Base-by-base conservation (phyloP, 345 rosid species). In the Camelina hispida region DNA sequence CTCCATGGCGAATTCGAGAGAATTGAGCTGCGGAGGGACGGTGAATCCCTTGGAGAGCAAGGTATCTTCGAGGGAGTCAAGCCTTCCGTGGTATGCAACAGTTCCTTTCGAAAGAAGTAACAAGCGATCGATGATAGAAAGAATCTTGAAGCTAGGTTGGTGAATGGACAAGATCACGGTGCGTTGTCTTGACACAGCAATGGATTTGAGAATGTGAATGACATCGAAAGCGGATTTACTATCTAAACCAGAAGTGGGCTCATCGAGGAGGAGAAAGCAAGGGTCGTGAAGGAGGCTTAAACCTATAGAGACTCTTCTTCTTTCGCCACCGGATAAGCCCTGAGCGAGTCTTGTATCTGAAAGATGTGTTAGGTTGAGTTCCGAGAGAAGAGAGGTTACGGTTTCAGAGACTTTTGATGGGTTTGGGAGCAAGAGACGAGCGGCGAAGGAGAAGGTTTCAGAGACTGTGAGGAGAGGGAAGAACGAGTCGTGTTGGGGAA, bases 81-180 rank as follows among this genome's bases (percentile, higher is more conserved):
- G 71, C 1, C 80, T 82, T 14, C 98, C 98, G 3, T 89, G 90
- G 69, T 91, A 95, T 23, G 89, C 85, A 2, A 94, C 91, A 6
- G 79, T 70, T 66, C 98, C 98, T 74, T 85, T 91, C 7, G 88
- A 83, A 14, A 94, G 80, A 79, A 94, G 62, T 40, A 94, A 82
- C 57, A 94, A 46, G 20, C 79, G 74, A 65, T 91, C 91, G 7
- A 94, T 91, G 30, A 70, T 80, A 34, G 94, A 86, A 13, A 94
- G 87, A 66, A 94, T 91, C 85, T 91, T 94, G 88, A 88, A 94
- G 66, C 93, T 85, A 6, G 98, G 98, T 71, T 94, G 98, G 67
- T 94, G 98, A n/a, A 94, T 89, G 10, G 98, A 94, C 72, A 94
- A 77, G 48, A 94, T 68, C 43, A 94, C 85, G 1, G 97, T 94